Base-by-base conservation (phyloP, 345 rosid genomes). In the Raphanus raphanistrum region DNA sequence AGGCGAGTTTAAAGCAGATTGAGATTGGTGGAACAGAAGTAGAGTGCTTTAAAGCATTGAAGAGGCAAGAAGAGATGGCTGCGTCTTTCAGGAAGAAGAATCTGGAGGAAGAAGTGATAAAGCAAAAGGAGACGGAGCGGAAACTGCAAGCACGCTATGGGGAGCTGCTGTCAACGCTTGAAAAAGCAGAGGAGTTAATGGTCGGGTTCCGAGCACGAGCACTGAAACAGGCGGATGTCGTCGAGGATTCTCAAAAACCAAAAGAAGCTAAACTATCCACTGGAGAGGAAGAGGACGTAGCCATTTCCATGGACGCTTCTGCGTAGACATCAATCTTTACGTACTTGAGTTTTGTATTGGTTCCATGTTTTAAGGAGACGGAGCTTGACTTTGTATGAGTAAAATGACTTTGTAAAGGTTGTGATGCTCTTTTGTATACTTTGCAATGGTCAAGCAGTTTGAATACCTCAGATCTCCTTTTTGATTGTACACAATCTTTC, bases 61-160 rank as follows among this genome's bases (percentile, higher is more conserved):
- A 96, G 82, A 95, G 90, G 85, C 99, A 92, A 83, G 99, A 96
- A 75, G 94, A 93, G 67, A 68, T 88, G 73, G 97, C 98, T 45
- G 97, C 98, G 21, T 80, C 92, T 41, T 89, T 85, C 79, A 86
- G 99, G 82, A 88, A 93, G 70, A 89, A 87, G 77, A 82, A 85
- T 79, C 80, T 96, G 61, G 84, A 93, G 89, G 97, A 88, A 76
- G 97, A 91, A 80, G 95, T 96, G 65, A 82, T 87, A 81, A 96
- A 93, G 85, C 99, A 93, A 69, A 93, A 93, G 85, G 94, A 89
- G 79, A 91, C 88, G 0, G 98, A 93, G 84, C 84, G 76, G 75
- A 89, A 84, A 60, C 76, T 91, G 66, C 99, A 96, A 75, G 77
- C 74, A 27, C 87, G 87, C 25, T 96, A 93, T 50, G 98, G 97